These are phyloP conservation scores for Ilex aquifolium DNA, from an alignment of 257 asterid species.

Conservation along the genomic window DNA sequence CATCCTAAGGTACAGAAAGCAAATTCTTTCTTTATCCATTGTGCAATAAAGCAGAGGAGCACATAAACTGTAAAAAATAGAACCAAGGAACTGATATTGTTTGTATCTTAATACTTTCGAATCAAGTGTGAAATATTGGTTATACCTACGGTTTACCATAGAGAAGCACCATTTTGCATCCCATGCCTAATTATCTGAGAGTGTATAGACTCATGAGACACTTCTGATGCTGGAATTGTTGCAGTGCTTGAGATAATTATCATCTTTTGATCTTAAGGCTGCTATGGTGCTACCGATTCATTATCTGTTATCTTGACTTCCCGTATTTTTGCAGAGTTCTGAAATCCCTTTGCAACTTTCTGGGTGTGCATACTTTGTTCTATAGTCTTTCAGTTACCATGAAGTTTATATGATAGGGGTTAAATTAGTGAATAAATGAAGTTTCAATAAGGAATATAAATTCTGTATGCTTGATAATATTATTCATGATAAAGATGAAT, in stretches of 20 bases:
- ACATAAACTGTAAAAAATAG: neutral
- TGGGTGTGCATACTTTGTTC: too few relatives aligned
- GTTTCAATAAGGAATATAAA: too few relatives aligned
- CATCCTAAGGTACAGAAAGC: conserved; percentile 76
- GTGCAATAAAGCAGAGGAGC: neutral
- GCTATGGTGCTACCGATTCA: neutral
- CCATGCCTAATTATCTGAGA: neutral
- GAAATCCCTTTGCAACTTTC: too few relatives aligned
- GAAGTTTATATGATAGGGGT: too few relatives aligned
- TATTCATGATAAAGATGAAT: too few relatives aligned
- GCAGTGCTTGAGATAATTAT: neutral
- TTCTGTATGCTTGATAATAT: too few relatives aligned
- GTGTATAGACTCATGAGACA: too few relatives aligned
- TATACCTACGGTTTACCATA: neutral
- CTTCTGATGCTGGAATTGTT: neutral
- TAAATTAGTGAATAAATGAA: too few relatives aligned
- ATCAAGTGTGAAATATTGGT: neutral
- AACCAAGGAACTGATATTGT: too few relatives aligned
- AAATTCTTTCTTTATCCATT: conserved; percentile 4
- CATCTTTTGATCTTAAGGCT: neutral
- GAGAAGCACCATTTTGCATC: neutral
- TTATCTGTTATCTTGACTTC: too few relatives aligned
- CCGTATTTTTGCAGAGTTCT: too few relatives aligned
- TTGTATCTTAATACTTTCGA: neutral
- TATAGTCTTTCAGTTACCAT: too few relatives aligned